Evolutionary conservation across 768 basidiomycete species (phyloP), one percentile per base, ranked within the genome.

Genomic region (Boletus barrowsii): DNA sequence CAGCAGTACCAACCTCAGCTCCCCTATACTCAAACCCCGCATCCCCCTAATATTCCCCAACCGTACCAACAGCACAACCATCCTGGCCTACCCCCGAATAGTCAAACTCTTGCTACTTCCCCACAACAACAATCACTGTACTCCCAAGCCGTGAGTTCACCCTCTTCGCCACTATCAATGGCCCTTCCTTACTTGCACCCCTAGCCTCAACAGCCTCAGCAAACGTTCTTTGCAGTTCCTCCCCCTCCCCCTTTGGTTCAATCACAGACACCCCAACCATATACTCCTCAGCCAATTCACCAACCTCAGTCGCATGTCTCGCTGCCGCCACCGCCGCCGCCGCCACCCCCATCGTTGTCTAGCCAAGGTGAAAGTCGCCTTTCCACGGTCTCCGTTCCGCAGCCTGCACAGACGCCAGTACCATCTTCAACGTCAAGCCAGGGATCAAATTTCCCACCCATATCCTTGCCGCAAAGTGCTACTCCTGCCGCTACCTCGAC

Each of bases 261-360:
- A 18, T 33, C 53, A 11, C 65, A 56, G 47, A 56, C 55, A 9
- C 59, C 57, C 10, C 53, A 56, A 14, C 50, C 55, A 30, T 26
- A 54, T 47, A 20, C 47, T 2, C 47, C 60, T 33, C 67, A 62
- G 46, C 47, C 40, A 56, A 53, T 51, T 50, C 64, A 53, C 49
- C 70, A 64, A 0, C 44, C 59, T 5, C 62, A 61, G 33, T 57
- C 62, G 26, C 48, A 60, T 49, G 54, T 69, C 42, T 50, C 60
- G 18, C 64, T 64, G 0, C 62, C 61, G 1, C 63, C 56, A 0
- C 61, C 56, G 1, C 61, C 56, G 2, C 61, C 47, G 0, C 51
- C 50, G 2, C 62, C 54, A 0, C 51, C 50, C 3, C 56, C 54
- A 37, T 7, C 33, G 9, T 45, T 57, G 37, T 15, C 53, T 47